phyloP scores from a whole-genome alignment of 2,329 filamentous ascomycete genomes.

The Lojkania enalia region DNA sequence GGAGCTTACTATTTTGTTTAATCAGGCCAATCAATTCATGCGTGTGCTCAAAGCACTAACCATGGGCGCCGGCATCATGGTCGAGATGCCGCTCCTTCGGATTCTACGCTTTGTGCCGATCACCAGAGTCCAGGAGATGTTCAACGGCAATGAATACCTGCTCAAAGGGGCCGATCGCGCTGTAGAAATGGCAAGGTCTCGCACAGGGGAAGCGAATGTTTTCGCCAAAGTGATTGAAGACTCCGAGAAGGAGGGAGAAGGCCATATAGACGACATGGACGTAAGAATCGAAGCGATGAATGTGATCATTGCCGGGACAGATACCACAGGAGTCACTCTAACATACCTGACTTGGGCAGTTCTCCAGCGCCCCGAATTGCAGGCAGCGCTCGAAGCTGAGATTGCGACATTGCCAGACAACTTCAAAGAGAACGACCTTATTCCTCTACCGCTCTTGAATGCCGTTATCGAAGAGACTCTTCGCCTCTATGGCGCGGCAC shows the following conservation, averaged over 20 bases:
- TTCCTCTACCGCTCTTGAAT: constrained; percentile 36
- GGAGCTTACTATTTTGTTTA: not conserved
- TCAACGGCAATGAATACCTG: constrained; percentile 41
- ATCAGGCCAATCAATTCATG: constrained; percentile 40
- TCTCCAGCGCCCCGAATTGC: constrained; percentile 25
- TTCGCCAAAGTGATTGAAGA: constrained; percentile 40
- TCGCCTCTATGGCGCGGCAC: constrained; percentile 43
- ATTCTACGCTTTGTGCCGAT: constrained; percentile 39
- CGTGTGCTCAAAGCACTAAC: constrained; percentile 42
- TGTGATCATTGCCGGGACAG: constrained; percentile 41
- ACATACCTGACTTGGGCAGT: constrained; percentile 43
- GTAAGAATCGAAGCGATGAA: constrained; percentile 38
- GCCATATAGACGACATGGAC: constrained; percentile 37
- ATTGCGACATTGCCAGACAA: constrained; percentile 19
- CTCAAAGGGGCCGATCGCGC: constrained; percentile 34
- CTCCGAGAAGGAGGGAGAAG: constrained; percentile 32
- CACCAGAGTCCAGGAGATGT: constrained; percentile 35
- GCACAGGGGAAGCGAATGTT: constrained; percentile 37
- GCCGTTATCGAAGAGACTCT: constrained; percentile 46
- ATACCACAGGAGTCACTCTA: constrained; percentile 39
- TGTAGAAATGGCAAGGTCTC: constrained; percentile 33
- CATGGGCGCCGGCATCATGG: constrained; percentile 41
- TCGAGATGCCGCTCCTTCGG: constrained; percentile 41
- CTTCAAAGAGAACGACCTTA: constrained; percentile 29
- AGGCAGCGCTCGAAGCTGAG: constrained; percentile 25